Evolutionary conservation across 2,329 filamentous ascomycete genomes (phyloP).

Genomic region (Talaromyces sp.): DNA sequence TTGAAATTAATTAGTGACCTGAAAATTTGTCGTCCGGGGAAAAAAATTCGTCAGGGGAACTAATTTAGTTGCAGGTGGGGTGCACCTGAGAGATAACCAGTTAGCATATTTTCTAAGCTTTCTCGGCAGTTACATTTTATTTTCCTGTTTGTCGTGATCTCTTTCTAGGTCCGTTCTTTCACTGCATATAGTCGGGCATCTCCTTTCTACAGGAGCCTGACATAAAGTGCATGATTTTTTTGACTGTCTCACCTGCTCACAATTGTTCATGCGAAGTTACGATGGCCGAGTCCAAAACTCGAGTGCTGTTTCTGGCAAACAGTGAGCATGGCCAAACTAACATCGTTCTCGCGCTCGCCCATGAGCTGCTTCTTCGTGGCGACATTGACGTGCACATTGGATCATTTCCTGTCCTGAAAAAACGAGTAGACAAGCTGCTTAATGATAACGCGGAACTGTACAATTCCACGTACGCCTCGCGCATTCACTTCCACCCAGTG

Average conservation of each 20-base stretch:
- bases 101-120: background rate
- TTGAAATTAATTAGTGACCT: background rate
- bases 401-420: constrained; percentile 35
- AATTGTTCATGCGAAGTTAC: background rate
- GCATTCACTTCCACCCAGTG: constrained; percentile 29
- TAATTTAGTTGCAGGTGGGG: background rate
- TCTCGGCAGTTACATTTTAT: background rate
- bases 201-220: background rate
- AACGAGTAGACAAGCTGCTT: constrained; percentile 22
- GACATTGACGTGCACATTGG: constrained; percentile 41
- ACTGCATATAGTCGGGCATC: background rate
- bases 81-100: background rate
- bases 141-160: background rate
- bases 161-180: background rate
- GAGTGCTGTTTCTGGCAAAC: constrained; percentile 36
- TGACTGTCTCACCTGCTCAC: background rate
- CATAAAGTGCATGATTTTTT: background rate
- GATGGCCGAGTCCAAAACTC: background rate
- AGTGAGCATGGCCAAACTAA: constrained; percentile 45
- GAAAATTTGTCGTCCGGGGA: background rate
- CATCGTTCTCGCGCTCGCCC: constrained; percentile 39
- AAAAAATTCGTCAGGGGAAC: background rate
- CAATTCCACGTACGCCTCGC: constrained; percentile 11
- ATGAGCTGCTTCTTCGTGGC: constrained; percentile 34
- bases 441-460: background rate